Base-by-base conservation (phyloP, 2,329 filamentous ascomycete species). In the Aspergillus viridinutans region DNA sequence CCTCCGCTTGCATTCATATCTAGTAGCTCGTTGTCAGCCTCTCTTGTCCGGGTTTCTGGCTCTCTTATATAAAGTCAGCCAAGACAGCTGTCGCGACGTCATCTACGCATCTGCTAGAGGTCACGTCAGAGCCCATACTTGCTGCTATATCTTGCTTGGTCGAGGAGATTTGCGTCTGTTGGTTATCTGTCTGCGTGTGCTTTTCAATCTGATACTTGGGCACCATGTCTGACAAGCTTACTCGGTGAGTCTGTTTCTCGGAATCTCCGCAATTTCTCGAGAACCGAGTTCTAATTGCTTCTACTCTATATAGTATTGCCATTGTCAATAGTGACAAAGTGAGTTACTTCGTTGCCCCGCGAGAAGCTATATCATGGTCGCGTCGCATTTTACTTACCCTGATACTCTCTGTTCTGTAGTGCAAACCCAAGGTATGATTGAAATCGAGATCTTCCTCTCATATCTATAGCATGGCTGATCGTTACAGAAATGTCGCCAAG, bases 241-340 rank as follows among this genome's bases (percentile, higher is more conserved):
- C 93, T 69, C 90, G 92, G 92, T 96, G 86, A 23, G 43, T 47
- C 21, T 69, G 86, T 49, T 32, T 50, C 50, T 2, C 43, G 21
- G n/a, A 21, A 14, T n/a, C 26, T 29, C 42, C 50, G 53, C 17
- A 5, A 14, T 38, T 12, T n/a, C 6, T 28, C 21, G 45, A 49
- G 53, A 53, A n/a, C 59, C 35, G 26, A 21, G 9, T 14, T 12
- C 59, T 64, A 55, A 67, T 32, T 20, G 28, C 66, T 53, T 57
- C 52, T 55, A 14, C 43, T 54, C 35, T 59, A 50, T 67, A 50
- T 72, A 95, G 94, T 89, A 92, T 99, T 81, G 94, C 94, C 72
- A 99, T 99, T 81, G 90, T 99, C 82, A 97, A 93, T 79, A 89
- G 85, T 76, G 94, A 99, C 88, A 97, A 99, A 88, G 91, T 94